Percentiles rank a stretch among this genome's conserved stretches.
These are phyloP conservation scores for Phytopythium ostracodes DNA, from an alignment of 352 stramenopile genomes.

Conservation along the genomic window DNA sequence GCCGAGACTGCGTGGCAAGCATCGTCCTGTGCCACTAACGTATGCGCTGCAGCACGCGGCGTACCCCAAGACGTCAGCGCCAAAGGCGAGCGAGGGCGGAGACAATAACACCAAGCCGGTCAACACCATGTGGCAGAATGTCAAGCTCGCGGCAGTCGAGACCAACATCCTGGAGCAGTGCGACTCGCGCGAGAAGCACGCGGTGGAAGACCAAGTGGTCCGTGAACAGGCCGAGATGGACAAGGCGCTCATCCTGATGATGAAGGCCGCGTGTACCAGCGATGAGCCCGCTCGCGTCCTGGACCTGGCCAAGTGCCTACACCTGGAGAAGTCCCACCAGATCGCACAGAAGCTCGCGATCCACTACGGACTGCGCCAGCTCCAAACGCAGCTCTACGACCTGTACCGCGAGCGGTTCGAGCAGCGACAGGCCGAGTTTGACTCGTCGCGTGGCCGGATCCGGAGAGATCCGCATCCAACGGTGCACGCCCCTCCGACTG, in stretches of 20 bases:
- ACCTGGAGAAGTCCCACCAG: slow-evolving; percentile 78
- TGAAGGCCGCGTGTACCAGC: slow-evolving; percentile 69
- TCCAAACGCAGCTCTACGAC: slow-evolving; percentile 71
- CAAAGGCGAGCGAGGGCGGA: slow-evolving; percentile 19
- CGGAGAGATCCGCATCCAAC: neutral
- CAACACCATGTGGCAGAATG: slow-evolving; percentile 70
- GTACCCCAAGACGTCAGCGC: slow-evolving; percentile 42
- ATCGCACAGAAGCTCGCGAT: slow-evolving; percentile 82
- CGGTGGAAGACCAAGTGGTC: slow-evolving; percentile 35
- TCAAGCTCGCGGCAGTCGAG: slow-evolving; percentile 41
- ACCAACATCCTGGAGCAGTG: slow-evolving; percentile 6
- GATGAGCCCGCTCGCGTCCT: slow-evolving; percentile 67
- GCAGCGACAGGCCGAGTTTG: slow-evolving; percentile 10
- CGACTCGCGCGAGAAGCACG: slow-evolving; percentile 3
- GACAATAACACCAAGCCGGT: slow-evolving; percentile 28
- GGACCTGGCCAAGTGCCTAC: slow-evolving; percentile 76
- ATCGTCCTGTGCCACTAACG: slow-evolving; percentile 72
- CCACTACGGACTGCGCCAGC: slow-evolving; percentile 69
- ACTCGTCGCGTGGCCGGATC: neutral
- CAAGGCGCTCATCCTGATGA: slow-evolving; percentile 80
- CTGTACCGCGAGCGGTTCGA: slow-evolving; percentile 68
- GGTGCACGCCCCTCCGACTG: neutral
- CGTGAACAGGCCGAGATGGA: slow-evolving; percentile 78
- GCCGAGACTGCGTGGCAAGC: slow-evolving; percentile 58
- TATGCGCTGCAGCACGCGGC: slow-evolving; percentile 47